These are phyloP conservation scores for Helotiales sp. DNA, from an alignment of 2,329 filamentous ascomycete species.

Conservation along the genomic window DNA sequence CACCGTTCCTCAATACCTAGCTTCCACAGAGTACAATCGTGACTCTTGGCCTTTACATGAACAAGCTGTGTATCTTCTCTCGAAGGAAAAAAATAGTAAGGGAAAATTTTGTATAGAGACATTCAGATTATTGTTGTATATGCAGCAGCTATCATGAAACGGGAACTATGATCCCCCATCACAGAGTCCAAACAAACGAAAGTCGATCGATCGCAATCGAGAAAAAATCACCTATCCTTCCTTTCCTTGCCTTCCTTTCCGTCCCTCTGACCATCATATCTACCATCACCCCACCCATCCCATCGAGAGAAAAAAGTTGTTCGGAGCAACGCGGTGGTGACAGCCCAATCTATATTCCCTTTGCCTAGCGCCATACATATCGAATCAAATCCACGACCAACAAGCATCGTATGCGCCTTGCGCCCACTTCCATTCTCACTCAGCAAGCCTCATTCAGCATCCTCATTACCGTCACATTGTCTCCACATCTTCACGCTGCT, in stretches of 20 bases:
- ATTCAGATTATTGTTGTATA: no score
- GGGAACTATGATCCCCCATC: no score
- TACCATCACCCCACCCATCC: background rate
- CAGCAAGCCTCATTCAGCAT: background rate
- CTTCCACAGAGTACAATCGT: no score
- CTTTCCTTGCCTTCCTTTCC: background rate
- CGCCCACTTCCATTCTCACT: background rate
- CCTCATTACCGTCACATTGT: conserved; percentile 63
- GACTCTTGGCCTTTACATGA: no score
- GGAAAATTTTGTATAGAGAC: no score
- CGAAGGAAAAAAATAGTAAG: no score
- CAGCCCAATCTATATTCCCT: conserved; percentile 7
- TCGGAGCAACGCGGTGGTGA: no score
- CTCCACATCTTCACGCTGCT: conserved; percentile 71
- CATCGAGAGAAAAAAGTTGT: background rate
- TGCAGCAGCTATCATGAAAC: no score
- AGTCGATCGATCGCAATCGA: no score
- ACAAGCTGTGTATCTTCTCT: no score
- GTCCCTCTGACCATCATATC: background rate
- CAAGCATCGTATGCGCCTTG: conserved; percentile 3
- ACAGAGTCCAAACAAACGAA: no score
- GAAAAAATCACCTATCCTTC: background rate
- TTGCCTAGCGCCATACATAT: background rate
- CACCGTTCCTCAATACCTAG: no score
- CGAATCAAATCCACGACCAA: background rate